Evolutionary conservation across 495 filamentous ascomycete species (phyloP), one percentile per base, ranked within the genome.

Genomic region (Pyrenula massariospora): DNA sequence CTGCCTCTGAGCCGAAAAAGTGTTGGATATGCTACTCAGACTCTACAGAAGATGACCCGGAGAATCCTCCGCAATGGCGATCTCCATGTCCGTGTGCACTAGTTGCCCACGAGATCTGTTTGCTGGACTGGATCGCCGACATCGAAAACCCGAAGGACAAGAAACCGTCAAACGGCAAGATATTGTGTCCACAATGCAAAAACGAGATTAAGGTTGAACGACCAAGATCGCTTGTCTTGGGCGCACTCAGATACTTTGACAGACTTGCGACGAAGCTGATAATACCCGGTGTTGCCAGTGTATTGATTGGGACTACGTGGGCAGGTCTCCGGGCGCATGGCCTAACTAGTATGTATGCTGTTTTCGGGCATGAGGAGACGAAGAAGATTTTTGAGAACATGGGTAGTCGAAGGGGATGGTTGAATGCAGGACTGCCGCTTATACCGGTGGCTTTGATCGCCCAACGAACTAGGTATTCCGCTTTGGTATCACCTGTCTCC

Each of bases 1-100:
- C 61, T 5, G 53, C n/a, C 22, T 64, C 73, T 2, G 77, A 79
- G 53, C 75, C 85, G 23, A 83, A 82, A 31, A 84, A 84, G 70
- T 98, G 93, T 70, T 96, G 89, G 86, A 91, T 98, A 63, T 98
- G 93, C 72, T 88, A 93, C 63, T 78, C 79, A 54, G 88, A 92
- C 60, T 84, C 90, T 59, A 90, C 84, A 22, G 89, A 95, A 60
- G 85, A 89, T 55, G 76, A 74, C 31, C 75, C 78, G 47, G 73
- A 81, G 2, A 82, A 82, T 22, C 66, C 75, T n/a, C 76, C 77
- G 22, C 77, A 85, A 64, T 97, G 92, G 90, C 83, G 87, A 19
- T 85, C 80, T 21, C 89, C 93, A 8, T 98, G 93, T 68, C 85
- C 84, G 0, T 98, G 93, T 70, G 87, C 85, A 21, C 73, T 98